Base-by-base conservation (phyloP, 2,329 filamentous ascomycete species). In the Colletotrichum sp. region DNA sequence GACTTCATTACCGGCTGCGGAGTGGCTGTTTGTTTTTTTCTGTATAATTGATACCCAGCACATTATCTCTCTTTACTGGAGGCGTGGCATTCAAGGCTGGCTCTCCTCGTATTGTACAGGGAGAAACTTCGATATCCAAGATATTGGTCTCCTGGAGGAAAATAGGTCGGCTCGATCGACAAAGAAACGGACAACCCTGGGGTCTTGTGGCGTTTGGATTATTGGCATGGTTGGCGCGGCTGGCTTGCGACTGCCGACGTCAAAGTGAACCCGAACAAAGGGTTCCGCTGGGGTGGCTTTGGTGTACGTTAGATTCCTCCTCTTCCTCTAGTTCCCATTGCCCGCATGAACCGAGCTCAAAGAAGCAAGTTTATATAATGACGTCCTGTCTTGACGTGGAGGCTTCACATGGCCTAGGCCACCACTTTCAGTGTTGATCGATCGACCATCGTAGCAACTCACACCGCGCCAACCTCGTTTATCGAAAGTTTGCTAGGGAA, bases 1-100 rank as follows among this genome's bases (percentile, higher is more conserved):
- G 44, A 36, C 52, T 32, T 13, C 36, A 9, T 16, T 13, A 30
- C 67, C 57, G 55, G 26, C 21, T 67, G 34, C 49, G 24, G 36
- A 32, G 57, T 67, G 26, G 36, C 65, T 60, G 36, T 18, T 32
- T 65, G 52, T 52, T 60, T 69, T 69, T 60, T 74, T 76, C 71
- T 74, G 70, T 76, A 76, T 69, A 76, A 74, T 65, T 74, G 74
- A 76, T 76, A 76, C 74, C 74, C 74, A 69, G 52, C 68, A 67
- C n/a, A 65, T 52, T 32, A 39, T 62, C 4, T 62, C 26, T 55
- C 32, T 18, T 49, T 32, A 6, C 13, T 18, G 15, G 44, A 49
- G 26, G 36, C 39, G 30, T 6, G 21, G 64, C n/a, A 34, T 18
- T 59, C 24, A 10, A 18, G 21, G 59, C 28, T 24, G 30, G 16